Percentiles rank a stretch among this genome's conserved stretches.
phyloP scores from a whole-genome alignment of 2,329 filamentous ascomycete species.

The Colletotrichum tanaceti region DNA sequence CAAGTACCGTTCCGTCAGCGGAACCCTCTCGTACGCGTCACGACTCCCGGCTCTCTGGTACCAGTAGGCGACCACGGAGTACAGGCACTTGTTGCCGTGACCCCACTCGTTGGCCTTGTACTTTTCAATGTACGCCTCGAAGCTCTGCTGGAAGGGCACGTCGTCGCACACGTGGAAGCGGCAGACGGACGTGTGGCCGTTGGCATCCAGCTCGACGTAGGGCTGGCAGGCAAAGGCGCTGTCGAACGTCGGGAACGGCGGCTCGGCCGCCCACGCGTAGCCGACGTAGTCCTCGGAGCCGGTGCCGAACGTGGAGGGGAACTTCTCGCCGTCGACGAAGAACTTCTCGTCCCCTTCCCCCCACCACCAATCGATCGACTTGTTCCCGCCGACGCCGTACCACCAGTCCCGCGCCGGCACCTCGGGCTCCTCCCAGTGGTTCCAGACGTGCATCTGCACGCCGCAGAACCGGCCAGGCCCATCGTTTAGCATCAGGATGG shows the following conservation, averaged over 20 bases:
- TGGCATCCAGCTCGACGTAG: conserved; percentile 29
- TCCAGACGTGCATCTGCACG: conserved; percentile 38
- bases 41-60: conserved; percentile 24
- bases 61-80: conserved; percentile 35
- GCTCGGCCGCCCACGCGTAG: conserved; percentile 37
- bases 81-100: conserved; percentile 23
- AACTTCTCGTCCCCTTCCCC: conserved; percentile 38
- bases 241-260: conserved; percentile 31
- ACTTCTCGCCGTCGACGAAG: conserved; percentile 37
- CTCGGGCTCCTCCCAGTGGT: conserved; percentile 29
- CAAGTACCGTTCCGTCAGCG: conserved; percentile 24
- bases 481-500: conserved; percentile 22
- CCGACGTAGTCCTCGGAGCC: conserved; percentile 37
- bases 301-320: conserved; percentile 34
- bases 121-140: conserved; percentile 36
- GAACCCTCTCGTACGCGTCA: conserved; percentile 21
- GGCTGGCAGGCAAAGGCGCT: conserved; percentile 37
- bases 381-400: conserved; percentile 32
- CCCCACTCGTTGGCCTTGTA: conserved; percentile 37
- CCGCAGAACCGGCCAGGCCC: conserved; percentile 34
- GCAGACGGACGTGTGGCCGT: conserved; percentile 36
- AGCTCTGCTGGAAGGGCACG: conserved; percentile 33
- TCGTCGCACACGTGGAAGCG: conserved; percentile 37
- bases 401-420: conserved; percentile 33
- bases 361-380: conserved; percentile 40